Percentiles rank a stretch among this genome's conserved stretches.
Conservation (phyloP, 2,329 filamentous ascomycete genomes). For the Corinectria fuckeliana region DNA sequence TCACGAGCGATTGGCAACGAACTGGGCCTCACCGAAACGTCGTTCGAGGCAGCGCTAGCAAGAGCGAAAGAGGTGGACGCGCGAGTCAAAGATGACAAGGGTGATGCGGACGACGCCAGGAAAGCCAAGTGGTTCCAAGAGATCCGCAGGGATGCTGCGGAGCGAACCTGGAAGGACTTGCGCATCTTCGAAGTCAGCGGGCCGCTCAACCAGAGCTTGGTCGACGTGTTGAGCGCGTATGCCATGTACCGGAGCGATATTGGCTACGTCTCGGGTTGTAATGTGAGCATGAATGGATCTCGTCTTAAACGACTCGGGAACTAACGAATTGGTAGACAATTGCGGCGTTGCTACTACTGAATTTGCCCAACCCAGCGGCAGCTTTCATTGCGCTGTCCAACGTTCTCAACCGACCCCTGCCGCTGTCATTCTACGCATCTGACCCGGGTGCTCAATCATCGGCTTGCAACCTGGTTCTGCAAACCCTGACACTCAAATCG, state of each 20-base stretch:
- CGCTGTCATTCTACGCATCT: conserved; percentile 75
- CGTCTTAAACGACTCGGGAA: conserved; percentile 5
- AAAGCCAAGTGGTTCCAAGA: conserved; percentile 67
- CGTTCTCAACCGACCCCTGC: conserved; percentile 76
- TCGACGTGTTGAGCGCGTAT: conserved; percentile 80
- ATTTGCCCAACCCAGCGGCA: conserved; percentile 67
- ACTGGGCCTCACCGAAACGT: conserved; percentile 69
- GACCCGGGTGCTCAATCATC: conserved; percentile 73
- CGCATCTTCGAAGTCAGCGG: conserved; percentile 73
- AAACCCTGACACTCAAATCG: conserved; percentile 70
- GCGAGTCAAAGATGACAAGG: conserved; percentile 58
- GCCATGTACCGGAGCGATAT: conserved; percentile 84
- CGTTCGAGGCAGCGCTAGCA: conserved; percentile 73
- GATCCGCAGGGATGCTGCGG: conserved; percentile 68
- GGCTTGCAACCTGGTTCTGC: conserved; percentile 72
- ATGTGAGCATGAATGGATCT: conserved; percentile 59
- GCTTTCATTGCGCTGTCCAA: conserved; percentile 79
- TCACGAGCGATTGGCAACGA: conserved; percentile 75
- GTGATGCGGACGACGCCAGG: conserved; percentile 59
- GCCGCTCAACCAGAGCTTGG: conserved; percentile 70
- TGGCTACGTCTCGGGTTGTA: conserved; percentile 76
- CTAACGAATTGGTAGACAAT: conserved; percentile 59
- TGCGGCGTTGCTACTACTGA: conserved; percentile 75
- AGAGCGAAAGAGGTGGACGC: conserved; percentile 69
- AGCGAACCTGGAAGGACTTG: conserved; percentile 72